Conservation (phyloP, 805 yeast genomes). For the Pichia membranifaciens region DNA sequence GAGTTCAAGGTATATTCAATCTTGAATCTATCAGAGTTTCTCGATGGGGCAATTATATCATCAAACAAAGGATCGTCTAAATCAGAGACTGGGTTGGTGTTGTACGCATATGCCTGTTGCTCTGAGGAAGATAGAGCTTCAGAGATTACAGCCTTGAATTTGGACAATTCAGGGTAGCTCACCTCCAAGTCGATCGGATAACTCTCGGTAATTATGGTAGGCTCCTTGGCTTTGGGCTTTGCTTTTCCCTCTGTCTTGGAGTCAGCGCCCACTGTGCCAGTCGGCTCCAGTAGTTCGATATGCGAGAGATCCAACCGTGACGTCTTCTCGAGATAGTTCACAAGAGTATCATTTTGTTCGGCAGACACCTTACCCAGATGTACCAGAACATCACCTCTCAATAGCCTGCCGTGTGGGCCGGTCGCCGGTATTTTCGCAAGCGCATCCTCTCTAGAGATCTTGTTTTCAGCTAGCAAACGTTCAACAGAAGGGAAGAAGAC, state of each 20-base stretch:
- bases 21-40: conserved; percentile 38
- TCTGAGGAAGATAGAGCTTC: conserved; percentile 43
- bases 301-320: conserved; percentile 68
- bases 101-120: conserved; percentile 35
- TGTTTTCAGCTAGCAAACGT: conserved; percentile 51
- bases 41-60: conserved; percentile 43
- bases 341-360: conserved; percentile 47
- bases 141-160: conserved; percentile 30
- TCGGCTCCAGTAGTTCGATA: conserved; percentile 39
- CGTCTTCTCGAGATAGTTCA: conserved; percentile 49
- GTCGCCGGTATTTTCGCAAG: conserved; percentile 66
- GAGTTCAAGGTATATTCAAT: conserved; percentile 28
- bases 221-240: conserved; percentile 33
- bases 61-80: conserved; percentile 58
- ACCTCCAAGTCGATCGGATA: conserved; percentile 8
- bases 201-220: conserved; percentile 3
- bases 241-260: conserved; percentile 8
- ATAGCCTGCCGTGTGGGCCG: conserved; percentile 82
- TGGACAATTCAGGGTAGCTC: conserved; percentile 3
- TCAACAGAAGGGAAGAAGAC: conserved; percentile 75
- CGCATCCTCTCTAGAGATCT: conserved; percentile 67
- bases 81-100: conserved; percentile 37
- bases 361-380: conserved; percentile 65
- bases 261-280: conserved; percentile 14
- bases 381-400: conserved; percentile 89